Evolutionary conservation across 163 green algal species (phyloP), one percentile per base, ranked within the genome.

Genomic region (Trebouxia gelatinosa): DNA sequence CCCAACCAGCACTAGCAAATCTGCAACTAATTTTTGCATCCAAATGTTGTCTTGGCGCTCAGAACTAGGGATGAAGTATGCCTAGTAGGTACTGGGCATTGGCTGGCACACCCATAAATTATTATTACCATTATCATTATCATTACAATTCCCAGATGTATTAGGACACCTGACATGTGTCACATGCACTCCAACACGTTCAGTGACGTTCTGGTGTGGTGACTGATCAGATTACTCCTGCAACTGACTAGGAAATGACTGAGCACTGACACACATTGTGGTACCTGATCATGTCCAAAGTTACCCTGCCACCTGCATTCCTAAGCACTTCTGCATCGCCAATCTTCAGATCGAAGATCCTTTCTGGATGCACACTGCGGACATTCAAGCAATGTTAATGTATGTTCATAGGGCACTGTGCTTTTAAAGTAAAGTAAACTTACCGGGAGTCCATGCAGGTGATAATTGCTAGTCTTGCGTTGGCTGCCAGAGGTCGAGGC

Each of bases 401-500:
- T n/a, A n/a, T n/a, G n/a, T n/a, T n/a, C n/a, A n/a, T n/a, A n/a
- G n/a, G n/a, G n/a, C n/a, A n/a, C n/a, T n/a, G n/a, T n/a, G n/a
- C n/a, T n/a, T n/a, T n/a, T n/a, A n/a, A n/a, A n/a, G n/a, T n/a
- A n/a, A n/a, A n/a, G n/a, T n/a, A n/a, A n/a, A n/a, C 62, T 37
- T 72, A 72, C 64, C 68, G 68, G 6, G 68, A 76, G 77, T 85
- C 81, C 81, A 85, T 85, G 64, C 81, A 85, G 17, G 81, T 85
- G 4, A 83, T 65, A 28, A 74, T 54, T 2, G 51, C 76, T 0
- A 68, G 40, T 40, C n/a, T 76, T 5, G 40, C 9, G 6, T 76
- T 76, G 16, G 68, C 68, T 31, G 7, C 68, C 9, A 76, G 28
- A 43, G 40, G 40, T 40, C 59, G 19, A 21, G 68, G 68, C 4